Base-by-base conservation (phyloP, 306 rosid genomes). In the Begonia fuchsioides region DNA sequence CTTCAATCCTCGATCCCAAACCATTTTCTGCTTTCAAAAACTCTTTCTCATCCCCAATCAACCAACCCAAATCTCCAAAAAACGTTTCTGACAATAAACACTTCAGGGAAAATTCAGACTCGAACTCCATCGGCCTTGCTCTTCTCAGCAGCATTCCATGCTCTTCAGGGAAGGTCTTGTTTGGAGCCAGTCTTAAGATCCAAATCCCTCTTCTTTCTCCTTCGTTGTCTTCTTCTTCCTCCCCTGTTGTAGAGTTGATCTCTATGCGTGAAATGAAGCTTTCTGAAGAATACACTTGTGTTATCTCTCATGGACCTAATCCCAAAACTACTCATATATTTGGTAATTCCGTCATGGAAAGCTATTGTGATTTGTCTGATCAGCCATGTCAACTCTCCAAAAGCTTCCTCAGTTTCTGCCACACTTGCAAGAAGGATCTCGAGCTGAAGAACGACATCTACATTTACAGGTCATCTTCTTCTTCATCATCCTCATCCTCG, bases 211-310 rank as follows among this genome's bases (percentile, higher is more conserved):
- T n/a, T 41, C 57, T 65, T 16, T 12, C 61, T 47, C 15, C 49
- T 41, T 2, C 7, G 3, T n/a, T n/a, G n/a, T n/a, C n/a, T n/a
- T n/a, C n/a, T n/a, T n/a, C n/a, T n/a, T 26, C 32, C 7, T 8
- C 35, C 35, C 35, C 8, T 26, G 35, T 26, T 26, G 35, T 26
- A 26, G 47, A 60, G 48, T 51, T 39, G 66, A 38, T 64, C 46
- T 55, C 81, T 45, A 64, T 67, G 64, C 74, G 76, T 39, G 94
- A 81, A 63, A 75, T 84, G 79, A 88, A 81, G 71, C 71, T 72
- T 38, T 81, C 75, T 51, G 97, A 88, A 53, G 95, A 84, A 39
- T 88, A 88, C 49, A 88, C 95, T 1, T 72, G 97, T 56, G 95
- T 90, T 52, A 90, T 76, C 53, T 70, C 80, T 26, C 87, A 74